Percentiles rank a stretch among this genome's conserved stretches.
Conservation (phyloP, 768 basidiomycete species). For the Agaricus blazei region DNA sequence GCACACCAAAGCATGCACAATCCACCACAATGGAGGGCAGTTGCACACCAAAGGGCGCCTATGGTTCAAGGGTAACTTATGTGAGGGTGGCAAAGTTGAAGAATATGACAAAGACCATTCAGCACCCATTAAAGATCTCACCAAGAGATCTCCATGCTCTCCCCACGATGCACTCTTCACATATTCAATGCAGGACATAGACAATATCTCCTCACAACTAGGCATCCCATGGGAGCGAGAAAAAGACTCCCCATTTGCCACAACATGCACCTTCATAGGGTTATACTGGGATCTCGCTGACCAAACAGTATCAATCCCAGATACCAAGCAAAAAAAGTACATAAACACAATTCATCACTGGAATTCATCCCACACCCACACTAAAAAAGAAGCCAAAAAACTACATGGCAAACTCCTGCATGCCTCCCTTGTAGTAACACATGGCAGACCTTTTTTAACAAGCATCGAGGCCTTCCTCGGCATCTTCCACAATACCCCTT, state of each 20-base stretch:
- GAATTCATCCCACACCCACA: not conserved
- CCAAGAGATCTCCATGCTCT: not conserved
- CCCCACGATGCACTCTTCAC: not conserved
- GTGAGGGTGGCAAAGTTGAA: constrained; percentile 14
- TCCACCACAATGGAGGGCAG: not conserved
- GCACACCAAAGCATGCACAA: not conserved
- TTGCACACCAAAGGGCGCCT: constrained; percentile 6
- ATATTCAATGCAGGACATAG: constrained; percentile 21
- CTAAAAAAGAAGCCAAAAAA: constrained; percentile 19
- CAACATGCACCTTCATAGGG: constrained; percentile 7
- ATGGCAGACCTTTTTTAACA: not conserved
- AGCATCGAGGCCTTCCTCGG: constrained; percentile 19
- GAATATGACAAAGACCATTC: constrained; percentile 27
- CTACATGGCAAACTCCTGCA: not conserved
- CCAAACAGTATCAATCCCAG: constrained; percentile 1
- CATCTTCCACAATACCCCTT: constrained; percentile 20
- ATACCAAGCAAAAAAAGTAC: constrained; percentile 17
- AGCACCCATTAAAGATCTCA: constrained; percentile 19
- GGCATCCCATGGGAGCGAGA: constrained; percentile 19
- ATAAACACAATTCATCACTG: constrained; percentile 18
- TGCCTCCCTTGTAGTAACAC: not conserved
- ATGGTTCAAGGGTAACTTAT: constrained; percentile 20
- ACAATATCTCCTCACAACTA: constrained; percentile 19
- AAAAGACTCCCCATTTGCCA: constrained; percentile 11
- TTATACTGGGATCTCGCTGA: not conserved